Base-by-base conservation (phyloP, 306 rosid genomes). In the Quercus aquifolioides region DNA sequence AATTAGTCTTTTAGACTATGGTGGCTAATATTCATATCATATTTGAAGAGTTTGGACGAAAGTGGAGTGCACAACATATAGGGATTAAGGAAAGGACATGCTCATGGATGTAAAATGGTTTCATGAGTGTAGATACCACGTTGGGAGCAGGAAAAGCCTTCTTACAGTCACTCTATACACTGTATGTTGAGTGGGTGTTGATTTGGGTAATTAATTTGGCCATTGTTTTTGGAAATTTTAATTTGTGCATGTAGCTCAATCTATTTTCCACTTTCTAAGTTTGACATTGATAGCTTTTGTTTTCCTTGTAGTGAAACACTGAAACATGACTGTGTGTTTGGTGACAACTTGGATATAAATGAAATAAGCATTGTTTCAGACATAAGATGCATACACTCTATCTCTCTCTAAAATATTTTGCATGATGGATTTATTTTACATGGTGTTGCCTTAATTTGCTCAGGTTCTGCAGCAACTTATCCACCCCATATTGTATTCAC, bases 311-410 rank as follows among this genome's bases (percentile, higher is more conserved):
- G 98, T 35, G 41, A 35, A 35, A 35, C 9, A 35, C 9, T 93
- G 88, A 95, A 93, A 87, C 92, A 87, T 84, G 99, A 95, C 62
- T 95, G 98, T 82, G 92, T 95, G 56, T 95, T 95, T 84, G 99
- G 99, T 20, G 91, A 83, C 57, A 98, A 95, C 89, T 86, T 95
- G 85, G 99, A 95, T 78, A 30, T 93, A 55, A 77, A 56, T 58
- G 98, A 8, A 35, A 35, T 35, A 35, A 35, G 41, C 9, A 8
- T 35, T 35, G 41, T 35, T 35, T 35, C 41, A 35, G 89, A 90
- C 86, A 98, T 95, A 85, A 28, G 79, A 67, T 77, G 77, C 69
- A 31, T 58, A 54, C 49, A 35, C 9, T 35, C 46, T 12, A 56
- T 49, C 70, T 65, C 60, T 56, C 23, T 51, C 35, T 23, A 1